Base-by-base conservation (phyloP, 2,329 filamentous ascomycete species). In the Exserohilum rostratum region DNA sequence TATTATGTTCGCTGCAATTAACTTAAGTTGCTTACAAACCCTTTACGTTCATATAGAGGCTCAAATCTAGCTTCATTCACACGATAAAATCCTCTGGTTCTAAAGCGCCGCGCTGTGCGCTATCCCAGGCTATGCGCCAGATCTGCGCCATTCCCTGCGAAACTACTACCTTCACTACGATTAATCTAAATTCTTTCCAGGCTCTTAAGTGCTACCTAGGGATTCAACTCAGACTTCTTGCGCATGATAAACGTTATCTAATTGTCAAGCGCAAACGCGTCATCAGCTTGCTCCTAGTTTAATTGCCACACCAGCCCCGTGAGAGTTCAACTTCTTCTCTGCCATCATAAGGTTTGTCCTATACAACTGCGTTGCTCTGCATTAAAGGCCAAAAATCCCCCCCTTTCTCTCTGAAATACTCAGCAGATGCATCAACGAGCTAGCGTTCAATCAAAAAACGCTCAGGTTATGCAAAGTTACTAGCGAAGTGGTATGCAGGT, bases 301-400 rank as follows among this genome's bases (percentile, higher is more conserved):
- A 78, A 79, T 10, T 70, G 65, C 66, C 68, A 77, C 0, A 78
- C 31, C 35, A 78, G 38, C 43, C n/a, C n/a, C 75, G 74, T 2
- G 74, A 66, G 11, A 77, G 38, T 6, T 70, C 5, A 78, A 49
- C 2, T 69, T 62, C 58, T 77, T 69, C 56, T 78, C 75, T 9
- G 68, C 65, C 38, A 70, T 71, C 0, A 76, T 76, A 15, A 78
- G 62, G 38, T 62, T 62, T 22, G 53, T 49, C n/a, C 63, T 1
- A 66, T 47, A 15, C 61, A 66, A 6, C 55, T 57, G 2, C 59
- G 46, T 6, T 59, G 59, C 2, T 61, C 59, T 3, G 49, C 15
- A 6, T 37, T 46, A 66, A 64, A 2, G 74, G 68, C 34, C 73
- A 64, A 10, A 75, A 62, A 0, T 53, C 67, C 3, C 67, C 66